Percentiles rank a stretch among this genome's conserved stretches.
phyloP scores from a whole-genome alignment of 2,329 filamentous ascomycete genomes.

The Cytospora leucostoma region DNA sequence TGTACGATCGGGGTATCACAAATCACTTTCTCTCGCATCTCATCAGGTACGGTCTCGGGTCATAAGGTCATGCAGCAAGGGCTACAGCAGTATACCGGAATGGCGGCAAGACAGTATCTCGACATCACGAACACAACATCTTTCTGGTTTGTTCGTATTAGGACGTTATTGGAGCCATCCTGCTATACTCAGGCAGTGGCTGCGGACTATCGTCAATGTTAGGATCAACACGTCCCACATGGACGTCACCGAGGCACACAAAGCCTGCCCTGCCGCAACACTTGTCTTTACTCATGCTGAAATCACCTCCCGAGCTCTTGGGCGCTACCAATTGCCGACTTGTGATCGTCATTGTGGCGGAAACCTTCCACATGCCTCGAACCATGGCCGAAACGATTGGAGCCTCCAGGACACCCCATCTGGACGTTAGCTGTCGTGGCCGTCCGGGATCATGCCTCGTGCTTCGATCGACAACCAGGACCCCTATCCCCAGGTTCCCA shows the following conservation, averaged over 20 bases:
- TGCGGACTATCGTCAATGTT: not conserved
- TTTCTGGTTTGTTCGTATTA: not conserved
- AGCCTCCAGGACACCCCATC: conserved; percentile 10
- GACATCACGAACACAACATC: not conserved
- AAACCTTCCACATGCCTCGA: conserved; percentile 5
- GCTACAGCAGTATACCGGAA: not conserved
- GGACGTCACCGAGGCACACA: not conserved
- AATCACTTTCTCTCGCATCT: conserved; percentile 7
- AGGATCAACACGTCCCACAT: not conserved
- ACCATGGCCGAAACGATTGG: not conserved
- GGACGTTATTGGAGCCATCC: not conserved
- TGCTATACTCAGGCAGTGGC: not conserved
- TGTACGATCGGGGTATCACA: conserved; percentile 6
- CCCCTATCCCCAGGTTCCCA: conserved; percentile 4
- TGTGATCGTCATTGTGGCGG: conserved; percentile 19
- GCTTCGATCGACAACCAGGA: conserved; percentile 2
- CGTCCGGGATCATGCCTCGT: conserved; percentile 18
- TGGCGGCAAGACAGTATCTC: not conserved
- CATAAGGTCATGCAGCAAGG: not conserved
- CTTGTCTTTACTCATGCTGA: not conserved
- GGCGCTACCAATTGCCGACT: not conserved
- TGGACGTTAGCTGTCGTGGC: conserved; percentile 4
- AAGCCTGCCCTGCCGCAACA: not conserved
- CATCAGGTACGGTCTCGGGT: conserved; percentile 1
- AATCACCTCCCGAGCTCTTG: not conserved